Conservation (phyloP, 305 asterid species). For the Coffea humblotiana region DNA sequence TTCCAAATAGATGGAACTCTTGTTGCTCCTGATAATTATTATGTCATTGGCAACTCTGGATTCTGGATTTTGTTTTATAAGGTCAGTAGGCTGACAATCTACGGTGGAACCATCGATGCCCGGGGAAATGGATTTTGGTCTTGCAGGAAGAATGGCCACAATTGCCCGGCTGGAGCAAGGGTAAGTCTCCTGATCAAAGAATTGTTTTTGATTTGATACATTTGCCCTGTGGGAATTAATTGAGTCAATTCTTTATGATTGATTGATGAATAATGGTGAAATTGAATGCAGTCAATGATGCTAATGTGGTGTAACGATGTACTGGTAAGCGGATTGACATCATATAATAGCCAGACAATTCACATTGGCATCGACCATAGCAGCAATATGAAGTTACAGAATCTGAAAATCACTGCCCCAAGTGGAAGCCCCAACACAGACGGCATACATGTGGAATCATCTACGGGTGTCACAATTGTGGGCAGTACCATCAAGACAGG, state of each 20-base stretch:
- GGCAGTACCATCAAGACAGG: constrained; percentile 53
- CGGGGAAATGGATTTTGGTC: constrained; percentile 57
- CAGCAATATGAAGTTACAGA: constrained; percentile 43
- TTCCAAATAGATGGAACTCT: constrained; percentile 58
- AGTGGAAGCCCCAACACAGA: constrained; percentile 84
- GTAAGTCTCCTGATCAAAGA: constrained; percentile 25
- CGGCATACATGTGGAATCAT: constrained; percentile 53
- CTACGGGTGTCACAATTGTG: constrained; percentile 48
- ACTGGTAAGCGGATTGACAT: constrained; percentile 42
- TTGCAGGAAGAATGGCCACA: constrained; percentile 37
- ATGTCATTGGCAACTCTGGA: constrained; percentile 41
- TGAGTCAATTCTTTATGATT: background rate
- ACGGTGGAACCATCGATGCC: constrained; percentile 69
- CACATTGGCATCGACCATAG: constrained; percentile 48
- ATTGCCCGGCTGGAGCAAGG: constrained; percentile 66
- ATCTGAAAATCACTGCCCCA: constrained; percentile 54
- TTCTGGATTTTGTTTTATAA: constrained; percentile 63
- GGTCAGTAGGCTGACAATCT: constrained; percentile 52
- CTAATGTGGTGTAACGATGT: constrained; percentile 57
- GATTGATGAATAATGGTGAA: background rate
- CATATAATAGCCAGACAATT: constrained; percentile 55
- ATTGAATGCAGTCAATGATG: constrained; percentile 52
- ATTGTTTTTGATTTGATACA: no score
- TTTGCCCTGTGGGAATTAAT: no score
- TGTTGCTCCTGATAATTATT: constrained; percentile 52